phyloP scores from a whole-genome alignment of 2,329 filamentous ascomycete genomes.

The Fusarium bactridioides region DNA sequence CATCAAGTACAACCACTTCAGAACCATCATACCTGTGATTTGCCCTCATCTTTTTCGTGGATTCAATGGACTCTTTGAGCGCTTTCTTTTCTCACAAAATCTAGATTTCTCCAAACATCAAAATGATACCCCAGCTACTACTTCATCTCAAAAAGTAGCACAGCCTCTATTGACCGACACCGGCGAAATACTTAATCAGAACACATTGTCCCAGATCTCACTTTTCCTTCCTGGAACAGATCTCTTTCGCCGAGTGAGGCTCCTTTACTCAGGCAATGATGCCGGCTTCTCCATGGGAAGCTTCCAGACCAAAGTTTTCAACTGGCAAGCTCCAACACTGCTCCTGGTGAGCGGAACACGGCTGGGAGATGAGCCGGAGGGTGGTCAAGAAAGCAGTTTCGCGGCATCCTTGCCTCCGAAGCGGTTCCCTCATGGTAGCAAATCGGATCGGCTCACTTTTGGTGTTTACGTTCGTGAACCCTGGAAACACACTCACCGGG shows the following conservation, averaged over 20 bases:
- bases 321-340: constrained; percentile 79
- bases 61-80: constrained; percentile 74
- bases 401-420: constrained; percentile 69
- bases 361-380: constrained; percentile 57
- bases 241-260: constrained; percentile 71
- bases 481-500: constrained; percentile 73
- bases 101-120: constrained; percentile 69
- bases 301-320: constrained; percentile 78
- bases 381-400: constrained; percentile 64
- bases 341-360: constrained; percentile 73
- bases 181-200: constrained; percentile 71
- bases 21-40: constrained; percentile 64
- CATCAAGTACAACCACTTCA: constrained; percentile 69
- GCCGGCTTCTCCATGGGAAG: constrained; percentile 81
- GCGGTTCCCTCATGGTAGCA: constrained; percentile 62
- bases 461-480: constrained; percentile 72
- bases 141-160: constrained; percentile 38
- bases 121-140: constrained; percentile 24
- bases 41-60: constrained; percentile 74
- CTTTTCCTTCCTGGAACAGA: constrained; percentile 73
- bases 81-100: constrained; percentile 78
- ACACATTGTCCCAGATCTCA: constrained; percentile 72
- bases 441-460: constrained; percentile 65
- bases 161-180: constrained; percentile 60
- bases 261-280: constrained; percentile 74